Evolutionary conservation across 257 asterid genomes (phyloP).

Genomic region (Capsicum chinense): DNA sequence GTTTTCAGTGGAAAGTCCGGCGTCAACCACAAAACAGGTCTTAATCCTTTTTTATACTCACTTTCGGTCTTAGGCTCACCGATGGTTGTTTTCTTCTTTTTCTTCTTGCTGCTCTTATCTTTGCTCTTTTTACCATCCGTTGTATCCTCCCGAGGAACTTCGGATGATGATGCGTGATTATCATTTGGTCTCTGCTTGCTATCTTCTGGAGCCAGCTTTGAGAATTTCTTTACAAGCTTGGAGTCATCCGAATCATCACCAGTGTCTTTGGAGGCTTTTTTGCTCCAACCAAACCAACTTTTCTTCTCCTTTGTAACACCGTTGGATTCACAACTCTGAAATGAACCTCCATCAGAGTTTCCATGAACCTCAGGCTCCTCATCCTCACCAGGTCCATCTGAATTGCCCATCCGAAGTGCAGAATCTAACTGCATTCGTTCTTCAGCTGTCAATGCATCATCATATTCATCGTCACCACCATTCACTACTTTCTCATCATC

Average conservation of each 20-base stretch:
- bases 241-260: slow-evolving; percentile 87
- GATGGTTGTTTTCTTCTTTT: slow-evolving; percentile 70
- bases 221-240: slow-evolving; percentile 71
- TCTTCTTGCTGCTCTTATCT: slow-evolving; percentile 87
- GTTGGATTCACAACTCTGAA: slow-evolving; percentile 76
- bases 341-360: slow-evolving; percentile 62
- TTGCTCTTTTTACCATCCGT: slow-evolving; percentile 73
- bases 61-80: slow-evolving; percentile 52
- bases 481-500: slow-evolving; percentile 73
- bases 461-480: slow-evolving; percentile 70
- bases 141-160: slow-evolving; percentile 64
- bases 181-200: slow-evolving; percentile 65
- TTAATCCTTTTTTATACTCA: slow-evolving; percentile 91
- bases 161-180: slow-evolving; percentile 71
- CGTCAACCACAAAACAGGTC: slow-evolving; percentile 97
- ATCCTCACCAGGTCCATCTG: slow-evolving; percentile 73
- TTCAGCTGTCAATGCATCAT: slow-evolving; percentile 92
- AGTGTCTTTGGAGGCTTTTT: slow-evolving; percentile 69
- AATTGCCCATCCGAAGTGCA: slow-evolving; percentile 75
- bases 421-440: slow-evolving; percentile 92
- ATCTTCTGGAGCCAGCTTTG: slow-evolving; percentile 79
- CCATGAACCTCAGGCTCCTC: slow-evolving; percentile 75
- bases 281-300: slow-evolving; percentile 93
- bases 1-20: slow-evolving; percentile 96
- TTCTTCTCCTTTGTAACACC: slow-evolving; percentile 83